Evolutionary conservation across 1,284 basidiomycete genomes (phyloP), one percentile per base, ranked within the genome.

Genomic region (Cryptococcus depauperatus): DNA sequence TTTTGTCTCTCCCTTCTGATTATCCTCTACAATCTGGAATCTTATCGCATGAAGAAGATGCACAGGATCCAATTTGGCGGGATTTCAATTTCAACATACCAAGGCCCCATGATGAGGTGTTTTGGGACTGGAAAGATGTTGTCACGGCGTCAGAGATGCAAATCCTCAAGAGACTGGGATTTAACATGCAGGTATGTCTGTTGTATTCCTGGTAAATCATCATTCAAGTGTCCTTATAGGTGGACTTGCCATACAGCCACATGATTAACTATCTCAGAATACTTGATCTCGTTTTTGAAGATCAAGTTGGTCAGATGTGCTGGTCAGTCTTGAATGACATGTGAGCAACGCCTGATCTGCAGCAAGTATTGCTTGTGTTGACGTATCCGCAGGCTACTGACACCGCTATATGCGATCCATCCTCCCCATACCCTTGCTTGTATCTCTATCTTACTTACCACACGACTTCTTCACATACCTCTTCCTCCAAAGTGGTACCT

Each of bases 111-210:
- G 58, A 60, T 45, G 60, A 61, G 22, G 55, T 68, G 10, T 69
- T 69, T 35, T 69, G 67, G 67, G 67, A 69, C 27, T 69, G 66
- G 62, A 73, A 73, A 48, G 69, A 72, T 45, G 83, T 85, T 4
- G 74, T 97, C 37, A 88, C 96, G 19, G 83, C 95, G 13, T 82
- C 85, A 1, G 95, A 99, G 71, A 97, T 98, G 88, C 95, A 98
- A 66, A 79, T 98, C 16, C 77, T 99, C 52, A 98, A 98, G 72
- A 80, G 91, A 29, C 77, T 91, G 10, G 87, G 85, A 3, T 91
- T 91, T 72, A 84, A 90, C 59, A 84, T 90, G 41, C 67, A 70
- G 59, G 64, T 66, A 37, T 42, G 59, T 47, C 16, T 19, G 25
- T 25, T 28, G 14, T 5, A 10, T 4, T 30, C 23, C 18, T 3